A percentile compares a stretch with the other conserved stretches of the same genome.
phyloP scores from a whole-genome alignment of 2,329 filamentous ascomycete species.

The Drechslerella dactyloides region DNA sequence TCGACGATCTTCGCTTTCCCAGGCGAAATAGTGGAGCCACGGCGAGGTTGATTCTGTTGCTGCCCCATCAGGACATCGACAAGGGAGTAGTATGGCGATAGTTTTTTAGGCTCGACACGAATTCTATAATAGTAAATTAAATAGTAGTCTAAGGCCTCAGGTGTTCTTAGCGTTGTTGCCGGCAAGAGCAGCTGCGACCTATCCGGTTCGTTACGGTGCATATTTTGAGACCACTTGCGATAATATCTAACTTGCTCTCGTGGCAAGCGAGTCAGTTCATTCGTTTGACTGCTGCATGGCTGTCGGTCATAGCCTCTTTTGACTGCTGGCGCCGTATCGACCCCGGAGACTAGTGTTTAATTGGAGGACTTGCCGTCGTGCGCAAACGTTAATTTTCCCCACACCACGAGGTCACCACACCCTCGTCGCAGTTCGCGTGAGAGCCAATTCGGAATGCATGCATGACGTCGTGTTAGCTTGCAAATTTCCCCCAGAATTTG shows the following conservation, averaged over 20 bases:
- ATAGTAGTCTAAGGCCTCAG: not conserved
- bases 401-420: not conserved
- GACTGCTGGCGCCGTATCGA: constrained; percentile 27
- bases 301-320: constrained; percentile 26
- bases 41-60: constrained; percentile 24
- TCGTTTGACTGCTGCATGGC: constrained; percentile 40
- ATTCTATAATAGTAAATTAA: constrained; percentile 18
- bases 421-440: no score
- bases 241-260: not conserved
- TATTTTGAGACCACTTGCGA: not conserved
- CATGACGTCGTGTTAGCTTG: constrained; percentile 5
- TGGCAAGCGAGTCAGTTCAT: constrained; percentile 22
- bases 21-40: constrained; percentile 20
- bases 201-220: constrained; percentile 22
- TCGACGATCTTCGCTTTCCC: constrained; percentile 38
- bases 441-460: constrained; percentile 17
- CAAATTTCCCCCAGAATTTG: not conserved
- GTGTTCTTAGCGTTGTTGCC: not conserved
- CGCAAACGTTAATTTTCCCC: not conserved
- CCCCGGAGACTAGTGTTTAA: not conserved
- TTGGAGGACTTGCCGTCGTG: not conserved
- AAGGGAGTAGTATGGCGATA: constrained; percentile 36
- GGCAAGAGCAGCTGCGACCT: constrained; percentile 19
- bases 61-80: constrained; percentile 34
- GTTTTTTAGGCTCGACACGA: constrained; percentile 6